Base-by-base conservation (phyloP, 2,329 filamentous ascomycete genomes). In the Ophiostoma montium region DNA sequence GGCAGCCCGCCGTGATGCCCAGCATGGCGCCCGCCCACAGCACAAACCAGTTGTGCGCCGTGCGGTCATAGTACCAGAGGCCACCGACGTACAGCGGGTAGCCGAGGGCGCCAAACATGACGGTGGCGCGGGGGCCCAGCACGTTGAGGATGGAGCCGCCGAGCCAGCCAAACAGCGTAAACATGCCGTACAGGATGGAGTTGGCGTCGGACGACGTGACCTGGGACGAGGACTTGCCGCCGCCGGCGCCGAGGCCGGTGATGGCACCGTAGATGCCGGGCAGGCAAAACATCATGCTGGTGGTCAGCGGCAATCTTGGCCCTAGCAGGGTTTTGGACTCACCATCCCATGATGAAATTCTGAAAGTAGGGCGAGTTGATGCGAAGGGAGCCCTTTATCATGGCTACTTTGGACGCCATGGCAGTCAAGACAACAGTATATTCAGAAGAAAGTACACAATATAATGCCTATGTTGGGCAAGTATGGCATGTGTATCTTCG, bases 201-300 rank as follows among this genome's bases (percentile, higher is more conserved):
- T 47, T 47, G 35, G 33, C 33, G 15, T 35, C 23, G 8, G 21
- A 23, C 5, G 35, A 16, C 6, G 23, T 38, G 33, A 38, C 45
- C 33, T 18, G 33, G 21, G 46, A 51, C 39, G 35, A 38, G 7
- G 35, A 18, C 8, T 38, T 16, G 18, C 18, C 49, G 33, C 49
- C 49, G 12, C 49, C 49, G 5, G 49, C 49, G 15, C 49, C 49
- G 5, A 51, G 46, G 10, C 49, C 49, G 4, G 49, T 51, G 27
- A 51, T 47, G 18, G 49, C 49, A 1, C 35, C 31, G 13, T 51
- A 51, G 16, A 38, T 52, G 15, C 50, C 50, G 11, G 50, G 50
- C 5, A 43, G 43, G 21, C 49, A 51, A 15, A 51, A 51, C 13
- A 50, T 35, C 12, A 42, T 50, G 9, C 71, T 71, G 2, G 23